Evolutionary conservation across 371 early-diverging fungal genomes (phyloP).

Genomic region (Antonospora locustae): DNA sequence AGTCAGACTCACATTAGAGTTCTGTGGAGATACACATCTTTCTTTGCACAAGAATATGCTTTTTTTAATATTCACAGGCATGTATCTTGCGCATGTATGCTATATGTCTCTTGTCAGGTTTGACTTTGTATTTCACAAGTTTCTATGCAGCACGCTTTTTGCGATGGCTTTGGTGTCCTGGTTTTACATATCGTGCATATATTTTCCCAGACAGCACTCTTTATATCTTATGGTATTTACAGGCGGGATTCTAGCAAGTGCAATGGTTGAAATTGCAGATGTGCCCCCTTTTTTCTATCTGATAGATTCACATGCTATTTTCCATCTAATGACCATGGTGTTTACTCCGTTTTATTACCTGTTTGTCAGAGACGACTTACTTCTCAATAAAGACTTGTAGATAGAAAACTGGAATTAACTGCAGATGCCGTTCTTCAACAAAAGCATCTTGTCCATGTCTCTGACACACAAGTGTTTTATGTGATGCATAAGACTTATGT

Average conservation of each 20-base stretch:
- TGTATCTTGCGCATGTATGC: conserved; percentile 33
- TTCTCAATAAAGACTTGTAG: too few relatives aligned
- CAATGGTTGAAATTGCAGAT: conserved; percentile 37
- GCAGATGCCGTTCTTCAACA: too few relatives aligned
- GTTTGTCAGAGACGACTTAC: conserved; percentile 27
- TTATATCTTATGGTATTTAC: conserved; percentile 28
- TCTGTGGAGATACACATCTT: not conserved
- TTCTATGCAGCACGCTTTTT: conserved; percentile 28
- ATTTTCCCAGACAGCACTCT: not conserved
- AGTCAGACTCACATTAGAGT: conserved; percentile 11
- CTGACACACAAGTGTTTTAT: too few relatives aligned
- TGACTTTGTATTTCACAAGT: conserved; percentile 42
- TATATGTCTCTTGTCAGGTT: conserved; percentile 38
- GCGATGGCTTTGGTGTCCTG: conserved; percentile 7
- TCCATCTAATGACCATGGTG: conserved; percentile 30
- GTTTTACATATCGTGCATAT: conserved; percentile 13
- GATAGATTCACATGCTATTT: conserved; percentile 46
- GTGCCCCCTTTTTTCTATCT: conserved; percentile 39
- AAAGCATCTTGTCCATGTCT: too few relatives aligned
- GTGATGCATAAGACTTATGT: too few relatives aligned
- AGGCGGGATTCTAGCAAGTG: conserved; percentile 15
- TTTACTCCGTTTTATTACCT: conserved; percentile 23
- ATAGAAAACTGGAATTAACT: too few relatives aligned
- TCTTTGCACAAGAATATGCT: too few relatives aligned
- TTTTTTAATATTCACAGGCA: conserved; percentile 1